Evolutionary conservation across 1,284 basidiomycete genomes (phyloP).

Genomic region (Puccinia coronata): DNA sequence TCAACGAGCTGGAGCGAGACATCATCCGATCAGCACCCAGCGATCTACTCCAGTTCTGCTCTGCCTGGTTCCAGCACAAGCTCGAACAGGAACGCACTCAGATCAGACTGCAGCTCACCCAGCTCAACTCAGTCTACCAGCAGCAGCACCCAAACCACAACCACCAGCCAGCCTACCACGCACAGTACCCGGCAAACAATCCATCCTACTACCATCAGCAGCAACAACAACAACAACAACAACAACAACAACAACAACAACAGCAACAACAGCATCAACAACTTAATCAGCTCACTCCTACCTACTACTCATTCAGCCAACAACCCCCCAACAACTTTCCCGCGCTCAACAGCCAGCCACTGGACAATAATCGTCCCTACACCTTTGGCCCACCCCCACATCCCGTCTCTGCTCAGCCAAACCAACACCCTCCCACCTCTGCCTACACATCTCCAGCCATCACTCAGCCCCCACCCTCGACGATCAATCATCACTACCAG

Average conservation of each 20-base stretch:
- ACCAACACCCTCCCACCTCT: background rate
- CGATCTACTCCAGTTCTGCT: slow-evolving; percentile 33
- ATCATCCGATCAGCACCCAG: slow-evolving; percentile 11
- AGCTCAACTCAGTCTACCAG: slow-evolving; percentile 11
- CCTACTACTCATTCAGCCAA: slow-evolving; percentile 7
- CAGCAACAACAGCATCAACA: background rate
- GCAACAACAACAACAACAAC: slow-evolving; percentile 9
- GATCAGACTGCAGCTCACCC: slow-evolving; percentile 13
- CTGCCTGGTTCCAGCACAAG: slow-evolving; percentile 37
- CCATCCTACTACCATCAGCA: slow-evolving; percentile 12
- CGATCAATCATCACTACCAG: slow-evolving; percentile 33
- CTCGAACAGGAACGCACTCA: slow-evolving; percentile 27
- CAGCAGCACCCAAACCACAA: background rate
- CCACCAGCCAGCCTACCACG: background rate
- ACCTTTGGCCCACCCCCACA: background rate
- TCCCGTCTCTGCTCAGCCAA: slow-evolving; percentile 48
- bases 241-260: slow-evolving; percentile 22
- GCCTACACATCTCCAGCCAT: slow-evolving; percentile 46
- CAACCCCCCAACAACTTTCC: slow-evolving; percentile 47
- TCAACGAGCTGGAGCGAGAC: slow-evolving; percentile 30
- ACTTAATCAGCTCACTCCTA: background rate
- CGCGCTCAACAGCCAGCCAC: slow-evolving; percentile 33
- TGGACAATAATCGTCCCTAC: background rate
- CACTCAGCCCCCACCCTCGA: slow-evolving; percentile 21
- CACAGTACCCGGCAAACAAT: background rate